Evolutionary conservation across 1,139 yeast species (phyloP).

Genomic region (Groenewaldozyma auringiensis): DNA sequence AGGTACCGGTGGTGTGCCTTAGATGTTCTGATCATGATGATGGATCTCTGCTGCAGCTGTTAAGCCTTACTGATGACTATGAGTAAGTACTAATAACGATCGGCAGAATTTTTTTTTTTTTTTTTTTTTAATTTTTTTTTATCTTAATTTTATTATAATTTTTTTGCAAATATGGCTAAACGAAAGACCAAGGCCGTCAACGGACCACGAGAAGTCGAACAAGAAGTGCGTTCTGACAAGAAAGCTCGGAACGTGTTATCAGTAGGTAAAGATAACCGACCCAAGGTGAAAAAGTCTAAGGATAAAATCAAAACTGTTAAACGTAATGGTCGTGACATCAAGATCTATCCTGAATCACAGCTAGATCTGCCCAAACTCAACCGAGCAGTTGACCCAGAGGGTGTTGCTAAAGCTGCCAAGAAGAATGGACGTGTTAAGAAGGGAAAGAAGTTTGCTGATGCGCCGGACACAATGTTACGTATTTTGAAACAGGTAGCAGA

Average conservation of each 20-base stretch:
- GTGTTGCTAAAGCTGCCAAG: slow-evolving; percentile 44
- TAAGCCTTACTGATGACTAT: too few relatives aligned
- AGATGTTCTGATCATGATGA: too few relatives aligned
- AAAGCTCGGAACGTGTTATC: slow-evolving; percentile 23
- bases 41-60: too few relatives aligned
- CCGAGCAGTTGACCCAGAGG: slow-evolving; percentile 80
- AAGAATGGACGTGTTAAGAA: slow-evolving; percentile 59
- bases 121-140: slow-evolving; percentile 2
- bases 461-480: slow-evolving; percentile 62
- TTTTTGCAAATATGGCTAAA: not conserved
- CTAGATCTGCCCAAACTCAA: slow-evolving; percentile 72
- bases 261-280: not conserved
- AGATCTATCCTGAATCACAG: slow-evolving; percentile 66
- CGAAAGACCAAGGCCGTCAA: slow-evolving; percentile 19
- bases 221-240: slow-evolving; percentile 20
- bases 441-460: slow-evolving; percentile 76
- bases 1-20: too few relatives aligned
- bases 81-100: too few relatives aligned
- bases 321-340: slow-evolving; percentile 38
- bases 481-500: slow-evolving; percentile 77
- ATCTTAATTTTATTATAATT: not conserved
- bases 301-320: slow-evolving; percentile 17
- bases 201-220: slow-evolving; percentile 19
- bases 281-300: slow-evolving; percentile 2
- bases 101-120: slow-evolving; percentile 1